Conservation (phyloP, 495 filamentous ascomycete species). For the Neurospora intermedia region DNA sequence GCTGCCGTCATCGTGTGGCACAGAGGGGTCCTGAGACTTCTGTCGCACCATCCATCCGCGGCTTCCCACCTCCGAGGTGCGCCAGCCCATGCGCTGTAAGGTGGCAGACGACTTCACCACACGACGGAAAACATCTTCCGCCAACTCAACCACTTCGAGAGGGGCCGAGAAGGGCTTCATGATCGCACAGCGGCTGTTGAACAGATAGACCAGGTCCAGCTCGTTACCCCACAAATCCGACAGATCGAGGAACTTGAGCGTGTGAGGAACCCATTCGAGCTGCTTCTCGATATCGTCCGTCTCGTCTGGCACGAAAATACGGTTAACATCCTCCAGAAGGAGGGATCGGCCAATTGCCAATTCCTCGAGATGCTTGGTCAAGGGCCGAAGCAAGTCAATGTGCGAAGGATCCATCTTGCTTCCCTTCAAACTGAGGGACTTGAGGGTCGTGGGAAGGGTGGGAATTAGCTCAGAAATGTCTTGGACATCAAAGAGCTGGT, state of each 20-base stretch:
- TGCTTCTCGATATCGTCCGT: constrained; percentile 17
- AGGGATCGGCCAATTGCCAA: constrained; percentile 64
- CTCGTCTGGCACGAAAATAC: constrained; percentile 40
- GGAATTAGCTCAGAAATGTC: constrained; percentile 59
- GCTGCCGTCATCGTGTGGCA: constrained; percentile 34
- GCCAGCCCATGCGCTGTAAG: constrained; percentile 49
- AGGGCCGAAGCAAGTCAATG: constrained; percentile 50
- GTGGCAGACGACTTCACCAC: constrained; percentile 39
- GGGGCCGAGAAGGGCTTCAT: constrained; percentile 54
- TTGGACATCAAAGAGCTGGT: constrained; percentile 56
- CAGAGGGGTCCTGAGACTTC: constrained; percentile 5
- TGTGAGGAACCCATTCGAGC: constrained; percentile 46
- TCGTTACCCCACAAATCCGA: constrained; percentile 50
- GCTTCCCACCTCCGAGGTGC: constrained; percentile 54
- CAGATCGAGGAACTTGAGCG: constrained; percentile 66
- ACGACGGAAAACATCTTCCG: constrained; percentile 56
- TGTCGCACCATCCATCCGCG: constrained; percentile 57
- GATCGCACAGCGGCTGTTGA: constrained; percentile 46
- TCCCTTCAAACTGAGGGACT: constrained; percentile 69
- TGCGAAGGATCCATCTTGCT: constrained; percentile 57
- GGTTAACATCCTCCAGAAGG: constrained; percentile 52
- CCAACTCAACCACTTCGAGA: constrained; percentile 69
- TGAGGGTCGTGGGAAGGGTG: constrained; percentile 54
- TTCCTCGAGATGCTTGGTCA: constrained; percentile 76
- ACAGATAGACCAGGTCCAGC: constrained; percentile 53